phyloP scores from a whole-genome alignment of 108 stramenopile genomes.

The Chaetoceros muelleri region DNA sequence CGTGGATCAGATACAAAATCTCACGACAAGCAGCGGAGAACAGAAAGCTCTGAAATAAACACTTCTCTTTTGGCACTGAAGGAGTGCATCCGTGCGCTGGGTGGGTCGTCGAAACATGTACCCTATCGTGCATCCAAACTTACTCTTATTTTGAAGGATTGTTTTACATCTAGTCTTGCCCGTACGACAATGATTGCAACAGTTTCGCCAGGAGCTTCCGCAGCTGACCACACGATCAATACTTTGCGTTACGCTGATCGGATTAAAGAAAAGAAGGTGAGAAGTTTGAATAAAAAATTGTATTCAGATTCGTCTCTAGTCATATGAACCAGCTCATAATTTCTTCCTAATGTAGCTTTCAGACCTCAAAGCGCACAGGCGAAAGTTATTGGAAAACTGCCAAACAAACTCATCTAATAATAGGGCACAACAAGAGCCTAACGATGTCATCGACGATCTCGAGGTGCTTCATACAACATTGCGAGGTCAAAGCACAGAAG shows the following conservation, averaged over 20 bases:
- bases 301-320: no score
- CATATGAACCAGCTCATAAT: no score
- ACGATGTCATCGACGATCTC: conserved; percentile 7
- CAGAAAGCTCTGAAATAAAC: conserved; percentile 97
- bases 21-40: conserved; percentile 88
- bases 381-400: no score
- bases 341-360: no score
- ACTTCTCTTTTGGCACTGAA: conserved; percentile 92
- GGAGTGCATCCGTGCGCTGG: conserved; percentile 96
- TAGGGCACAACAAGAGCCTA: no score
- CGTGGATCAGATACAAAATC: conserved; percentile 91
- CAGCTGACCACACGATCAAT: conserved; percentile 96
- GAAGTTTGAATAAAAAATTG: conserved; percentile 2
- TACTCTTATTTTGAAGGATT: conserved; percentile 95
- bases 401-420: no score
- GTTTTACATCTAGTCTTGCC: conserved; percentile 82
- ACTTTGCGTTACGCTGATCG: conserved; percentile 96
- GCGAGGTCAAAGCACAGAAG: conserved; percentile 17
- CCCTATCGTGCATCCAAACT: conserved; percentile 99
- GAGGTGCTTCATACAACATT: neutral
- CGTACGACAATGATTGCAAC: conserved; percentile 98
- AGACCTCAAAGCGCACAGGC: no score
- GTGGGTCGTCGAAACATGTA: conserved; percentile 66
- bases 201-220: conserved; percentile 83
- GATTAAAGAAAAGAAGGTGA: conserved; percentile 83